Base-by-base conservation (phyloP, 75 land plant species). In the Adiantum capillusveneris region DNA sequence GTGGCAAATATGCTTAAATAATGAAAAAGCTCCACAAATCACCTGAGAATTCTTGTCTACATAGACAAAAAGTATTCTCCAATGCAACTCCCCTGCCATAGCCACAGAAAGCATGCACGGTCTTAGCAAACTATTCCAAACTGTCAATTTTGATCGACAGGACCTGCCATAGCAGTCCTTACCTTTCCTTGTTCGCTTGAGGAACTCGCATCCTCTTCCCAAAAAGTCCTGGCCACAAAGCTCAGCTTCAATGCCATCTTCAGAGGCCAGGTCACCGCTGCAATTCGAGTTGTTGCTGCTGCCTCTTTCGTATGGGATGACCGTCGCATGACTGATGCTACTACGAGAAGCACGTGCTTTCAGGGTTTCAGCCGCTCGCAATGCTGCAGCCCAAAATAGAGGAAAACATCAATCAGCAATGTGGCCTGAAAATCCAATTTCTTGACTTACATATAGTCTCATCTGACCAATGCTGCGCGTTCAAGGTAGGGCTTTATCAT, bases 161-260 rank as follows among this genome's bases (percentile, higher is more conserved):
- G 50, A n/a, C 22, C 22, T n/a, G 22, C 5, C 18, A 2, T 21
- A 31, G n/a, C n/a, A n/a, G 55, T 27, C 3, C 25, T 29, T 69
- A 91, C 97, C 97, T 66, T 87, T 84, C 26, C 87, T 72, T 17
- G 97, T 81, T 9, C 92, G 85, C 46, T 91, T 92, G 31, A 92
- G 88, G 3, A 92, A 81, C 59, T 87, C 86, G 16, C 70, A 70
- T 9, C 97, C 97, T 45, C 75, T 73, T 9, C 89, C 72, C 11
- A 92, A 78, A 16, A 84, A 34, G 25, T 87, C 97, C 12, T 85
- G 80, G 36, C 71, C 77, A 36, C 78, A 85, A 24, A 66, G 57
- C 27, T 84, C 89, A 0, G 81, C 63, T 62, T 84, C 82, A n/a
- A n/a, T n/a, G 29, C 86, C 89, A 6, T 91, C 85, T 1, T 92